Conservation (phyloP, 2,329 filamentous ascomycete species). For the Metarhizium album region DNA sequence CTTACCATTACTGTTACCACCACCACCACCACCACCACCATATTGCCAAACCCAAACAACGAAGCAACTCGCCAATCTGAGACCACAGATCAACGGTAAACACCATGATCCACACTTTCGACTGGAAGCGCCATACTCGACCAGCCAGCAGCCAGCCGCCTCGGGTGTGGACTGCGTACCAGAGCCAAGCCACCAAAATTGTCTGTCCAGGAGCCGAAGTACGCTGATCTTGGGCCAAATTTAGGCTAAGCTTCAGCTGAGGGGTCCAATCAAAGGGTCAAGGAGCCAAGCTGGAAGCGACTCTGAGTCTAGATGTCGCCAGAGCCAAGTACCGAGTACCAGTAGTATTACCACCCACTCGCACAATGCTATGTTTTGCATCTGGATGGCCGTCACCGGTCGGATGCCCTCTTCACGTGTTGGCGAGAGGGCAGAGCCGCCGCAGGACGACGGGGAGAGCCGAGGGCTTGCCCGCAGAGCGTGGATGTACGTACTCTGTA, state of each 20-base stretch:
- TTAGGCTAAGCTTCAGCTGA: conserved; percentile 21
- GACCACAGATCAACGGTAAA: not conserved
- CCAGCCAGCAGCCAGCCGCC: not conserved
- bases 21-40: too few species aligned
- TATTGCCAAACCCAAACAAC: not conserved
- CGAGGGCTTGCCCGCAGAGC: too few species aligned
- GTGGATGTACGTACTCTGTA: too few species aligned
- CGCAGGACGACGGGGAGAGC: too few species aligned
- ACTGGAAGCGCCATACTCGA: not conserved
- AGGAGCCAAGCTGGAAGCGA: conserved; percentile 18
- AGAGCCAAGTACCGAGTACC: too few species aligned
- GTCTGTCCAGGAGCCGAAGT: conserved; percentile 15
- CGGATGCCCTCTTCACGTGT: not conserved
- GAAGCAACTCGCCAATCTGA: conserved; percentile 5
- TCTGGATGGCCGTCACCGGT: not conserved
- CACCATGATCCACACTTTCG: not conserved
- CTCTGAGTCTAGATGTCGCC: conserved; percentile 9
- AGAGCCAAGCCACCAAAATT: not conserved
- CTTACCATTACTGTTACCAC: too few species aligned
- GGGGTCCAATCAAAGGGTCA: conserved; percentile 23
- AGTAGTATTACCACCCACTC: not conserved
- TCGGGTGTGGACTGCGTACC: too few species aligned
- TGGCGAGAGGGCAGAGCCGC: not conserved
- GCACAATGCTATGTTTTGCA: conserved; percentile 12
- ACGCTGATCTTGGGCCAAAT: conserved; percentile 13